Evolutionary conservation across 2,329 filamentous ascomycete species (phyloP), one percentile per base, ranked within the genome.

Genomic region (Onygena corvina): DNA sequence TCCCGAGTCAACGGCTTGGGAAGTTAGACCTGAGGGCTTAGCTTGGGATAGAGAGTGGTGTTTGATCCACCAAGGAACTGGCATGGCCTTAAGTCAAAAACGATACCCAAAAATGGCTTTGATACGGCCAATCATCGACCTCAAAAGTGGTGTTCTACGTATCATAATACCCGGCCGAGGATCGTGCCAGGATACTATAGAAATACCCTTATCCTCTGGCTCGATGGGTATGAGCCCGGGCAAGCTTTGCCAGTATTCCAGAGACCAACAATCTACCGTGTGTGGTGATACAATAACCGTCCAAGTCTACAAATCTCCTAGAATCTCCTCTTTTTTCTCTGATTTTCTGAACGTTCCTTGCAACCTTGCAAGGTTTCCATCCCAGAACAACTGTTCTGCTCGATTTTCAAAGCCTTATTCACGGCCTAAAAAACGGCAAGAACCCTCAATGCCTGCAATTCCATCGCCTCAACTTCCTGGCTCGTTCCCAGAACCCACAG

Each of bases 31-130:
- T 5, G 88, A 95, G 67, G 92, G 92, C 0, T 72, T 98, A 2
- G 84, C 81, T 6, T 96, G 90, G 88, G 92, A 98, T 64, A 77
- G 92, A 53, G 90, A 96, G 69, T 98, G 92, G 90, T 96, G 90
- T 66, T 71, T 98, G 16, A 74, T 98, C 11, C 89, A 95, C 62
- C 77, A 81, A 60, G 88, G 86, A 36, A 93, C 89, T 1, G 84
- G 86, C 0, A 80, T 82, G 57, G 87, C 84, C 4, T 71, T 98
- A 48, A 94, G 79, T 61, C 90, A 96, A 66, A 98, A 96, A 67
- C 76, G 81, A 55, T 83, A 92, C 61, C 86, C 89, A 2, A 79
- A 74, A 29, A 96, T 98, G 90, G 84, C 86, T 9, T 75, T 95
- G 3, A 74, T 98, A 47, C 76, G 76, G 46, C 90, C 92, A 4